Evolutionary conservation across 306 rosid genomes (phyloP), one percentile per base, ranked within the genome.

Genomic region (Fragaria ananassa): DNA sequence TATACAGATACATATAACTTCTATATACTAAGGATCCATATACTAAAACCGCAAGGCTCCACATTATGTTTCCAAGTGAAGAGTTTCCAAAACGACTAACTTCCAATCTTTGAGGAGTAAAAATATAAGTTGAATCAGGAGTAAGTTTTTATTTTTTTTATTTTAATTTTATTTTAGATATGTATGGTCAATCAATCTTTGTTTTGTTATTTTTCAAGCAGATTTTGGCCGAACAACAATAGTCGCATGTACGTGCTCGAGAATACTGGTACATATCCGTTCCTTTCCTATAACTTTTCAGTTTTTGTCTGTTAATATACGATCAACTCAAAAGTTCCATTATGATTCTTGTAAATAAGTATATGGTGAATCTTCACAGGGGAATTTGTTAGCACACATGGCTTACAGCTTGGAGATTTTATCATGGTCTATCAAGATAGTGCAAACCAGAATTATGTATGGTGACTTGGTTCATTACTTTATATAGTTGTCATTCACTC

Each of bases 221-320:
- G 98, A 84, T 94, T 83, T 79, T 94, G 98, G 98, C 98, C 98
- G 6, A 94, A 94, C 69, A 94, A 94, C 87, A 94, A 94, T 25
- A 94, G 98, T 72, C 68, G 98, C 80, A 94, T 94, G 98, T 94
- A 94, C 60, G 97, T 94, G n/a, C 96, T 94, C 39, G 98, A 94
- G 76, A 94, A 92, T 29, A 94, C 98, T 0, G 98, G 98, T 94
- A 92, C n/a, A 6, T 8, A 41, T 25, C 31, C 70, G 51, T 80
- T 62, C 41, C 41, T 50, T 23, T 19, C 45, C 23, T 23, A 6
- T 1, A 10, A 13, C 42, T 62, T 62, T 31, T n/a, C 31, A 31
- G 7, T 35, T 44, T 72, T 53, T 63, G 23, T 39, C 3, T 37
- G 23, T 35, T 2, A 31, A 60, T 8, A 7, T 18, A 37, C 68